Base-by-base conservation (phyloP, 495 filamentous ascomycete genomes). In the Penicillium diatomitis region DNA sequence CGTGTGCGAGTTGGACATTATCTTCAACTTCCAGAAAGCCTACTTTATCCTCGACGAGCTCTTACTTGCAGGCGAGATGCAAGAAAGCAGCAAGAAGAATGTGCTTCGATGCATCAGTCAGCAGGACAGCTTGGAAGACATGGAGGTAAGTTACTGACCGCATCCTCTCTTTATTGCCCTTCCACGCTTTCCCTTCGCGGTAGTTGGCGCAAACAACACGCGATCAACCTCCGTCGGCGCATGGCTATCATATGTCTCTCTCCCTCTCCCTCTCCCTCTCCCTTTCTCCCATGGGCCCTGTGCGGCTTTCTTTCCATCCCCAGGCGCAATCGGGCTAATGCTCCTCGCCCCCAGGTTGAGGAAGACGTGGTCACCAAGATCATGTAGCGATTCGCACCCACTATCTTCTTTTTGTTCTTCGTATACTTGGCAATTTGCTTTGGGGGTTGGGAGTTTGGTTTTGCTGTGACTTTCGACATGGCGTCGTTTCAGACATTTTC, bases 21-120 rank as follows among this genome's bases (percentile, higher is more conserved):
- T 97, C 61, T 99, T 99, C 79, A 97, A 97, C 68, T 97, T 97
- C 67, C 92, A 96, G 64, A 97, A 97, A 73, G 92, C 94, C 47
- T 99, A 99, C 68, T 96, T 94, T 68, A 97, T 99, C 58, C 77
- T 99, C 27, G 92, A 99, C 61, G 92, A 99, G 75, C 78, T 99
- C 42, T 77, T 99, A 56, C 66, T 99, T 51, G 92, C 94, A 2
- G 92, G 92, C 35, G 92, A 99, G 67, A 85, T 99, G 74, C 94
- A 99, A 71, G 92, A 99, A 70, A 97, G 89, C 64, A 96, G 90
- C 69, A 97, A 96, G 77, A 97, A 96, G 82, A 96, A 96, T 62
- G 84, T 99, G 12, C 71, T 99, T 62, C 79, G 90, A 51, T 92
- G 88, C 60, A 99, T 99, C 62, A 84, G 85, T 46, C 88, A 94